phyloP scores from a whole-genome alignment of 257 asterid genomes.

The Thymus quinquecostatus region DNA sequence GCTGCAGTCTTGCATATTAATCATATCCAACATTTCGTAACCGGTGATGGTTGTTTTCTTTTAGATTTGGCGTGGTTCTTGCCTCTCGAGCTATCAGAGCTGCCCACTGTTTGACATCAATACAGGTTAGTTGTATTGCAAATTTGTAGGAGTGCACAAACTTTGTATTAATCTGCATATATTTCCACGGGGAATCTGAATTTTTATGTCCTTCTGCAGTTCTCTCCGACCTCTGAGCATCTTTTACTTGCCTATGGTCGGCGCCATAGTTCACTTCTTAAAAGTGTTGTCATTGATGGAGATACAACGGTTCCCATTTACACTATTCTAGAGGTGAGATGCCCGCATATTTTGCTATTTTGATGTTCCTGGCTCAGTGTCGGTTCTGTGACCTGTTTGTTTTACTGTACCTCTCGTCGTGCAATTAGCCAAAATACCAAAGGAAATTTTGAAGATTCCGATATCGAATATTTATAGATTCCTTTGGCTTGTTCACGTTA shows the following conservation, averaged over 20 bases:
- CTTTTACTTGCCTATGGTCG: slow-evolving; percentile 95
- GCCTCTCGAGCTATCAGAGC: slow-evolving; percentile 96
- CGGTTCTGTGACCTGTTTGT: not conserved
- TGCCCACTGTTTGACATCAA: slow-evolving; percentile 98
- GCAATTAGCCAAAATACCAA: not conserved
- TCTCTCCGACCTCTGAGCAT: slow-evolving; percentile 94
- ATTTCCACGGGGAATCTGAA: slow-evolving; percentile 11
- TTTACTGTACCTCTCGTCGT: slow-evolving; percentile 8
- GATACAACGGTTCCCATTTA: slow-evolving; percentile 78
- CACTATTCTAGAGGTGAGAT: slow-evolving; percentile 88
- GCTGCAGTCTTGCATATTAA: slow-evolving; percentile 20
- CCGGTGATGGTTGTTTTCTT: slow-evolving; percentile 23
- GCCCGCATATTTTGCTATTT: slow-evolving; percentile 20
- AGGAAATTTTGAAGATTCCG: not conserved
- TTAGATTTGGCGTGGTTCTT: slow-evolving; percentile 84
- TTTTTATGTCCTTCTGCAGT: slow-evolving; percentile 54
- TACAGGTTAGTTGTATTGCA: slow-evolving; percentile 68
- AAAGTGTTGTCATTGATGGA: slow-evolving; percentile 89
- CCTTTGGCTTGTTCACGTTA: not conserved
- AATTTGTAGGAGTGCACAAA: not conserved
- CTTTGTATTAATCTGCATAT: slow-evolving; percentile 4
- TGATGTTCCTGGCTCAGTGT: slow-evolving; percentile 14
- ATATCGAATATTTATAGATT: not conserved
- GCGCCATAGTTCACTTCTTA: slow-evolving; percentile 89
- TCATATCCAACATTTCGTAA: slow-evolving; percentile 14